Base-by-base conservation (phyloP, 495 filamentous ascomycete genomes). In the Lentithecium fluviatile region DNA sequence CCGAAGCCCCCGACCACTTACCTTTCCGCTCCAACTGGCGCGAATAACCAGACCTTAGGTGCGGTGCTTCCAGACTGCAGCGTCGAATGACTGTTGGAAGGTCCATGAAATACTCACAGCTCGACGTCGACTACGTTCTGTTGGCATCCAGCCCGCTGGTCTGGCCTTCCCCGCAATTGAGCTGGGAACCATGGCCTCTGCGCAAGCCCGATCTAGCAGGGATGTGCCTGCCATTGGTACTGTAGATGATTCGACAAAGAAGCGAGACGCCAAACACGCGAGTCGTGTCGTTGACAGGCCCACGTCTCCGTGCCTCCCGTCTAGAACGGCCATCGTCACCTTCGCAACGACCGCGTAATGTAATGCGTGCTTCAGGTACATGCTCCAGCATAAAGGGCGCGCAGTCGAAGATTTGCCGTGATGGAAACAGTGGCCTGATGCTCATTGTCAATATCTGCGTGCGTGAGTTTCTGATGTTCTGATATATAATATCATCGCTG, bases 121-220 rank as follows among this genome's bases (percentile, higher is more conserved):
- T 43, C 40, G 5, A 43, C 13, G 40, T 32, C 29, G 3, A 32
- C 40, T 15, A 13, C 40, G 40, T 43, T 32, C n/a, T 32, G 29
- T 13, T n/a, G 40, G 40, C 19, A 43, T 43, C 40, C 40, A 20
- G 40, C 4, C 19, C 29, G 2, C n/a, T 36, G 17, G 20, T 43
- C 15, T 23, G 51, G 45, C 10, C 8, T 58, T 49, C 55, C 55
- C 46, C 56, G 46, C 56, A 59, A 51, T 42, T 17, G 38, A 34
- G 34, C 24, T 34, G 34, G 7, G 56, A 59, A 59, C 56, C 46
- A 59, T 59, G 56, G 56, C 56, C 56, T 59, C 36, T 51, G 56
- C 56, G 56, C 56, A 17, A 34, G 34, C 24, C 36, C 17, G 23
- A 52, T 59, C 42, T 23, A 25, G 34, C 13, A 24, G 26, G 6